These are phyloP conservation scores for Tricholoma bakamatsutake DNA, from an alignment of 768 basidiomycete species.

Conservation along the genomic window DNA sequence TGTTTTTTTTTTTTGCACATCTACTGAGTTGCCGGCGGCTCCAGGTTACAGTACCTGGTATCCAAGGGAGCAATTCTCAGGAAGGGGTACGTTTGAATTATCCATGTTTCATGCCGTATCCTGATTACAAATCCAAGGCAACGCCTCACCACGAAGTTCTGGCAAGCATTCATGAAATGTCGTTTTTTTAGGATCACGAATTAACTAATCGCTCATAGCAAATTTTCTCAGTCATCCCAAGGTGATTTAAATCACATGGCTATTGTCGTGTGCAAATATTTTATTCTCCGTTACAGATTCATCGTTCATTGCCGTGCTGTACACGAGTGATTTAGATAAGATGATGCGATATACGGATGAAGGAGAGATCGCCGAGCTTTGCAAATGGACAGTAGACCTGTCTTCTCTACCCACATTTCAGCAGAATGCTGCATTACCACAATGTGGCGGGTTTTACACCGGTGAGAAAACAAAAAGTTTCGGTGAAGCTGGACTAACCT, in stretches of 20 bases:
- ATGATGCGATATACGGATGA: constrained; percentile 84
- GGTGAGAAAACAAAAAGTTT: constrained; percentile 35
- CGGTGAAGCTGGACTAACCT: constrained; percentile 5
- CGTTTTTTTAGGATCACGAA: not conserved
- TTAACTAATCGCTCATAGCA: constrained; percentile 34
- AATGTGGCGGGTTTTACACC: constrained; percentile 69
- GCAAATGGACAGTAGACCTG: constrained; percentile 86
- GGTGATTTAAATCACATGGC: constrained; percentile 19
- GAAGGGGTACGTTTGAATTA: constrained; percentile 57
- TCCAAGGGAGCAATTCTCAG: constrained; percentile 82
- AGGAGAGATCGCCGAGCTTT: constrained; percentile 68
- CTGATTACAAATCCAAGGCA: constrained; percentile 43
- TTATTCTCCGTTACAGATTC: constrained; percentile 45
- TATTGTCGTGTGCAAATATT: not conserved
- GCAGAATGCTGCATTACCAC: constrained; percentile 55
- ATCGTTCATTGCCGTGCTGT: constrained; percentile 76
- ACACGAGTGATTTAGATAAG: constrained; percentile 68
- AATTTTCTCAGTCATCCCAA: constrained; percentile 65
- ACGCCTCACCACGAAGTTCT: constrained; percentile 76
- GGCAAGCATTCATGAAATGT: constrained; percentile 37
- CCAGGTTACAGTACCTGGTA: constrained; percentile 80
- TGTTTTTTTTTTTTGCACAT: constrained; percentile 9
- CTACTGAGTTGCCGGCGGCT: constrained; percentile 21
- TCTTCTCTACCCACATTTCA: constrained; percentile 73
- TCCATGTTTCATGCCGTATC: constrained; percentile 12